Conservation (phyloP, 306 rosid species). For the Cicer pinnatifidum region DNA sequence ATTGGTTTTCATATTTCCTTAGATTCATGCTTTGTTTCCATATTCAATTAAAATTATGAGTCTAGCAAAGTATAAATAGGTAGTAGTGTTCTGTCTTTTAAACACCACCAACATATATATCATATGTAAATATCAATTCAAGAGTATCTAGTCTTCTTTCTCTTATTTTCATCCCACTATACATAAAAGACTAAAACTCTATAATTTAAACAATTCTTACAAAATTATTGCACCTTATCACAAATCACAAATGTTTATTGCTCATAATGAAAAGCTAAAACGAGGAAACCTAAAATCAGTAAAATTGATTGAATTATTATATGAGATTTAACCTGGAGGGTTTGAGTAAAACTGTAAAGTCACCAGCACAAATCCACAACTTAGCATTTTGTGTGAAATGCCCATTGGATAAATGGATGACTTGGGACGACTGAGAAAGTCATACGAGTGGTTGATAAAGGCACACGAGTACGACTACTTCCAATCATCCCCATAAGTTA, state of each 20-base stretch:
- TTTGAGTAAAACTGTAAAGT: not conserved
- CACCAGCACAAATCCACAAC: slow-evolving; percentile 16
- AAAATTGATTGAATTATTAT: not conserved
- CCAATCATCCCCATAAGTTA: not conserved
- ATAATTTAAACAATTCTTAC: not conserved
- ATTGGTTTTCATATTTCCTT: not conserved
- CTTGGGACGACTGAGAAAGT: not conserved
- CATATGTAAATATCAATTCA: not conserved
- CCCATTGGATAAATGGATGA: slow-evolving; percentile 8
- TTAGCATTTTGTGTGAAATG: slow-evolving; percentile 17
- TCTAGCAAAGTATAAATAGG: not conserved
- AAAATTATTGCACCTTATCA: not conserved
- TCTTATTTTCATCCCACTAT: not conserved
- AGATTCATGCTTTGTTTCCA: not conserved
- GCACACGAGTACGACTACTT: not conserved
- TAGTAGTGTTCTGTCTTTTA: not conserved
- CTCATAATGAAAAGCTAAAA: not conserved
- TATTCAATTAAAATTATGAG: not conserved
- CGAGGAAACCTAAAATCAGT: not conserved
- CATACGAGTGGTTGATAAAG: not conserved
- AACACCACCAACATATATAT: not conserved
- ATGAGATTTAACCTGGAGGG: not conserved
- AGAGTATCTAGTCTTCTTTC: not conserved
- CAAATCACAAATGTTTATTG: not conserved
- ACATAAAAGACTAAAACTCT: slow-evolving; percentile 1